phyloP scores from a whole-genome alignment of 2,329 filamentous ascomycete genomes.

The Fusarium papillatum region DNA sequence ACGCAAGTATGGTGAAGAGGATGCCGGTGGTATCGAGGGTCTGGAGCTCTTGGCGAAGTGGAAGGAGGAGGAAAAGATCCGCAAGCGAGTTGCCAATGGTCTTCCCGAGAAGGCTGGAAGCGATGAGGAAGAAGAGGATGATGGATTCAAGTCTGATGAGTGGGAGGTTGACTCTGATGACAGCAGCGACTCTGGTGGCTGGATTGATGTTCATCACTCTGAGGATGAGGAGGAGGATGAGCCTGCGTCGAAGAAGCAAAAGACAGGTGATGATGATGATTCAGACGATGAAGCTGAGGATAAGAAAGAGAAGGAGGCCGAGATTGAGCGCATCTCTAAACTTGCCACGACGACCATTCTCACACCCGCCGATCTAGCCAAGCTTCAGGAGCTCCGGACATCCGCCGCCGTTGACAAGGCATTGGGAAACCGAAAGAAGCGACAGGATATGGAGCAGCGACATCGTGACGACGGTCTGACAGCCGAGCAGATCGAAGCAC shows the following conservation, averaged over 20 bases:
- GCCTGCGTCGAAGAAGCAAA: slow-evolving; percentile 65
- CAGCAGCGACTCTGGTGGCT: slow-evolving; percentile 83
- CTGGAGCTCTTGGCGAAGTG: slow-evolving; percentile 92
- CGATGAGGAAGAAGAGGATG: slow-evolving; percentile 72
- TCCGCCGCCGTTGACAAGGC: slow-evolving; percentile 78
- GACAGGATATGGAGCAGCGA: slow-evolving; percentile 62
- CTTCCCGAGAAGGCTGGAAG: slow-evolving; percentile 73
- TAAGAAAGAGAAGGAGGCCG: slow-evolving; percentile 57
- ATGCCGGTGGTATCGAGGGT: slow-evolving; percentile 87
- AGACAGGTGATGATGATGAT: slow-evolving; percentile 44
- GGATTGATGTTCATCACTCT: slow-evolving; percentile 92
- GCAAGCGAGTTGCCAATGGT: slow-evolving; percentile 78
- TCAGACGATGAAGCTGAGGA: slow-evolving; percentile 53
- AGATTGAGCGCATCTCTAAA: slow-evolving; percentile 70
- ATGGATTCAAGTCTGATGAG: slow-evolving; percentile 66
- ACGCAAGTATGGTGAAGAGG: slow-evolving; percentile 86
- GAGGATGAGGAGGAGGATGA: slow-evolving; percentile 81
- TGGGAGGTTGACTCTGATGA: slow-evolving; percentile 74
- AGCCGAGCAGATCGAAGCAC: slow-evolving; percentile 91
- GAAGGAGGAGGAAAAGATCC: slow-evolving; percentile 90
- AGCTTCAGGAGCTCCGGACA: slow-evolving; percentile 89
- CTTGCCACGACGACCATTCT: slow-evolving; percentile 95
- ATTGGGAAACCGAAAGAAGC: slow-evolving; percentile 61
- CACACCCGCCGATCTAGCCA: slow-evolving; percentile 95
- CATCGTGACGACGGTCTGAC: slow-evolving; percentile 92